Evolutionary conservation across 1,284 basidiomycete genomes (phyloP).

Genomic region (Ceraceosorus bombacis): DNA sequence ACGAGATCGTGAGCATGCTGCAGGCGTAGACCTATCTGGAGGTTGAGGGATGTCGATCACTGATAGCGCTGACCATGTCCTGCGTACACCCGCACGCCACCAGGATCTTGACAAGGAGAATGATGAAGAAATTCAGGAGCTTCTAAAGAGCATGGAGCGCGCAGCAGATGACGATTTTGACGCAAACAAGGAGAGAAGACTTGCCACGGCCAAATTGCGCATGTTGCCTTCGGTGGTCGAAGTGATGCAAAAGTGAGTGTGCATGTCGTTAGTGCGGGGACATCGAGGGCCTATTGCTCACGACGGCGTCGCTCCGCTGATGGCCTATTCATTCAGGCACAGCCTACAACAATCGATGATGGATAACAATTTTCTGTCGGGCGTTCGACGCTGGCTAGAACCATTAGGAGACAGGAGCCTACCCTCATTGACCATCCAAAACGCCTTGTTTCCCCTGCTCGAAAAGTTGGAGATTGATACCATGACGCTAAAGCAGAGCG

Average conservation of each 20-base stretch:
- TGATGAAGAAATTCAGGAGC: conserved; percentile 78
- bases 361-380: conserved; percentile 88
- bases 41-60: conserved; percentile 23
- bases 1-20: conserved; percentile 52
- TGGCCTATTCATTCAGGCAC: conserved; percentile 1
- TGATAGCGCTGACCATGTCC: conserved; percentile 1
- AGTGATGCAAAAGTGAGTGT: conserved; percentile 80
- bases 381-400: conserved; percentile 85
- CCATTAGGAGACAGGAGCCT: conserved; percentile 85
- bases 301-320: not conserved
- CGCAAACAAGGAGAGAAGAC: conserved; percentile 71
- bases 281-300: not conserved
- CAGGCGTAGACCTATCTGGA: not conserved
- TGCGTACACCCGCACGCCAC: conserved; percentile 5
- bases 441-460: conserved; percentile 77
- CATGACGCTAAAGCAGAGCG: conserved; percentile 79
- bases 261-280: conserved; percentile 55
- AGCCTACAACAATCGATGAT: conserved; percentile 77
- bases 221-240: conserved; percentile 81
- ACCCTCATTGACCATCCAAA: conserved; percentile 90
- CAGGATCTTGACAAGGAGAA: conserved; percentile 71
- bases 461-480: conserved; percentile 73
- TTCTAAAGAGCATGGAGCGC: conserved; percentile 75
- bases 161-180: conserved; percentile 80
- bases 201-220: conserved; percentile 75